Evolutionary conservation across 2,329 filamentous ascomycete genomes (phyloP), one percentile per base, ranked within the genome.

Genomic region (Emericellopsis cladophorae): DNA sequence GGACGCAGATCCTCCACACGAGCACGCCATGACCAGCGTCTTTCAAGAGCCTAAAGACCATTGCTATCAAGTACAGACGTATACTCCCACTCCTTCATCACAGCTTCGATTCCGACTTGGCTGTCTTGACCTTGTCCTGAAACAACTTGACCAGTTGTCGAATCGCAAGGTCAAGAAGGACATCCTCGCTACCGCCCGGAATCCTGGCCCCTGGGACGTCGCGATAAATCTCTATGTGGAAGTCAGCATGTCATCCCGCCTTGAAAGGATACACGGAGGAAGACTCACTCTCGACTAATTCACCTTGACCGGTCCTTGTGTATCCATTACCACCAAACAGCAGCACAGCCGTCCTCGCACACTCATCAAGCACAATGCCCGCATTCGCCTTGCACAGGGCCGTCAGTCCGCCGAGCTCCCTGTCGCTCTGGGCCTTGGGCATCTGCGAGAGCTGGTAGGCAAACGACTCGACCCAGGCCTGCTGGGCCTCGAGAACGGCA

Each of bases 311-410:
- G 11, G 68, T 72, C 45, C 70, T 71, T 1, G 82, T 85, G 49
- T 76, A 84, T 0, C 82, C 83, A 53, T 81, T 84, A 2, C 84
- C 83, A 4, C 83, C 83, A 55, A 87, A 86, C 21, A 88, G 57
- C 42, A 87, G 56, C 37, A 84, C 72, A 1, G 82, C 80, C 41
- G 71, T 76, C 49, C 80, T 72, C 4, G 81, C 79, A 53, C 80
- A 84, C 54, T 84, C 79, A 46, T 82, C 79, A 36, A 87, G 50
- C 11, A 87, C 80, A 47, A 83, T 80, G 1, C 77, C 84, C 1
- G 75, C 71, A 51, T 85, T 78, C 1, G 82, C 83, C 60, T 89
- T 88, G 12, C 74, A 72, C 55, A 85, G 61, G 2, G 81, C 83
- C 3, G 81, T 86, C 51, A 85, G 57, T 0, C 84, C 84, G 1